Evolutionary conservation across 1,284 basidiomycete species (phyloP), one percentile per base, ranked within the genome.

Genomic region (Pulveroboletus sp.): DNA sequence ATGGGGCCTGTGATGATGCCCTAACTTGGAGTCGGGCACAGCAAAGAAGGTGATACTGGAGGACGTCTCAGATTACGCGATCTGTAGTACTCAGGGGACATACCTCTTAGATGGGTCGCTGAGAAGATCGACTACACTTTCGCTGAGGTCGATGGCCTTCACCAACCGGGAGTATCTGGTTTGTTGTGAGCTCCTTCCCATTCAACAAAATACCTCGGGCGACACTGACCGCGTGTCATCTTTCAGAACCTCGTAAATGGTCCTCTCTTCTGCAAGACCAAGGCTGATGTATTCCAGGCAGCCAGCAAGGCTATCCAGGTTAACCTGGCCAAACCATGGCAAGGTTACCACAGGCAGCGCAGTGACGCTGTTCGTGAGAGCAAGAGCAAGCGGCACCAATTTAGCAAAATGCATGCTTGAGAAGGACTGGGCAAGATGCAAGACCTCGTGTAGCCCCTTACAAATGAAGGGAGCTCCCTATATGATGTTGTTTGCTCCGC

Each of bases 41-140:
- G 81, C 82, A 58, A 83, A 83, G 66, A 83, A 81, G 0, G 82
- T 82, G 39, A 83, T 58, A 33, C 82, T 83, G 11, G n/a, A 45
- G 36, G 46, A 26, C 24, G 16, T 6, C 36, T 41, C 26, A 40
- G 19, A 32, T 48, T 19, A 44, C 21, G 52, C 42, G 41, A 19
- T 11, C 24, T 33, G 41, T 33, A 19, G 21, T 39, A 16, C 16
- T 32, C 17, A 11, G 40, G 21, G 50, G 8, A 37, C 73, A 42
- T 58, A 76, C 79, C 69, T 65, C 16, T 68, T 62, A 24, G 75
- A 70, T 33, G 76, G 65, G 57, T 79, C 73, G 52, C 78, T 76
- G 24, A 82, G 69, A 33, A 78, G 52, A n/a, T 64, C 60, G 12
- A 72, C 72, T 45, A 76, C 70, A 33, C 75, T 75, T 42, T 78